A percentile compares a stretch with the other conserved stretches of the same genome.
phyloP scores from a whole-genome alignment of 2,329 filamentous ascomycete species.

The Myriosclerotinia duriaeana region DNA sequence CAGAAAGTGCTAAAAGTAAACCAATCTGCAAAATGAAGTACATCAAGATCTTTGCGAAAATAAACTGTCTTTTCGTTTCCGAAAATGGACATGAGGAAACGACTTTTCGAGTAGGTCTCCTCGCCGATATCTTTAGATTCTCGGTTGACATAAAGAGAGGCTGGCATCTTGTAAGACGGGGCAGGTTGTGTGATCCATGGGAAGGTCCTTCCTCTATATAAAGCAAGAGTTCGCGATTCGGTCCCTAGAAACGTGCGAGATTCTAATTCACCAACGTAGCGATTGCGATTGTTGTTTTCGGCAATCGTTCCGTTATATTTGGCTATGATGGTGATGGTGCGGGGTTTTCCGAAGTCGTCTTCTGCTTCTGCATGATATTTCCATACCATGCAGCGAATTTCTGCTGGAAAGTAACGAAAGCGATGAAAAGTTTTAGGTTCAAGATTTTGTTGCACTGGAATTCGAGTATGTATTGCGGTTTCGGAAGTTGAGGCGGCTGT shows the following conservation, averaged over 20 bases:
- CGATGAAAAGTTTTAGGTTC: neutral
- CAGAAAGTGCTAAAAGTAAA: constrained; percentile 10
- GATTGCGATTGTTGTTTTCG: neutral
- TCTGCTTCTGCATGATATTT: neutral
- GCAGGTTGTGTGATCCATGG: neutral
- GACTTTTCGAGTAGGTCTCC: neutral
- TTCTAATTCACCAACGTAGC: neutral
- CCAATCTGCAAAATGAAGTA: constrained; percentile 12
- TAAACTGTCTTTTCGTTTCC: neutral
- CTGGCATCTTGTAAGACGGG: neutral
- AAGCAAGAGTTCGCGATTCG: neutral
- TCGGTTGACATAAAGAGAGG: neutral
- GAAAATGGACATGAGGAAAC: neutral
- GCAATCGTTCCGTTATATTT: neutral
- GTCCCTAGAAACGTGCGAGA: neutral
- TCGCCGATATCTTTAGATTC: neutral
- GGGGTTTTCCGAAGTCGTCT: neutral
- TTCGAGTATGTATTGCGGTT: neutral
- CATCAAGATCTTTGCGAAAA: constrained; percentile 1
- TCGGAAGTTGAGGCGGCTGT: neutral
- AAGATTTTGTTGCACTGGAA: neutral
- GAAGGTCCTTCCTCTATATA: neutral
- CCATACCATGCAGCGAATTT: constrained; percentile 4
- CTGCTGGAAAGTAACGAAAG: neutral
- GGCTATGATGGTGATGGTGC: neutral